A percentile compares a stretch with the other conserved stretches of the same genome.
phyloP scores from a whole-genome alignment of 352 stramenopile species.

The Thalassiosira exigua region DNA sequence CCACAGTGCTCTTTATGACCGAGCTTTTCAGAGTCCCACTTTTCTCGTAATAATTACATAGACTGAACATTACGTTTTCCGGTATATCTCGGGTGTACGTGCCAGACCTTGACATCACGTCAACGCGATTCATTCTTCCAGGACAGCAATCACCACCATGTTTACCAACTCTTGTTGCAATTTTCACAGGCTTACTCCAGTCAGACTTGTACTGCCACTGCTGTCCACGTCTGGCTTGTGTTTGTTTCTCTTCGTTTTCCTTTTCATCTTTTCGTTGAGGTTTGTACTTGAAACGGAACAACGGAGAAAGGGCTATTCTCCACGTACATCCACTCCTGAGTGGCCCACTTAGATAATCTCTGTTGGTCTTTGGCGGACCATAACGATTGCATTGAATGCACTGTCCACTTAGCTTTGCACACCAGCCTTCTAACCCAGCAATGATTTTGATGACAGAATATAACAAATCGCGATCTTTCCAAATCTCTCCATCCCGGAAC shows the following conservation, averaged over 20 bases:
- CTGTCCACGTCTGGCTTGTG: no score
- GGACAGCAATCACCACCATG: no score
- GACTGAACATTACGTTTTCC: neutral
- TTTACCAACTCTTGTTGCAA: no score
- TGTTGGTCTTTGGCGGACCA: conserved; percentile 1
- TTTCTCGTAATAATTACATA: conserved; percentile 18
- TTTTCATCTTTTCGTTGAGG: neutral
- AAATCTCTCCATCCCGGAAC: conserved; percentile 7
- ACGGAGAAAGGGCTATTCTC: neutral
- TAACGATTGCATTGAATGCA: conserved; percentile 9
- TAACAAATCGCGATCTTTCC: conserved; percentile 8
- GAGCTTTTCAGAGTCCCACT: neutral
- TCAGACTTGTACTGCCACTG: no score
- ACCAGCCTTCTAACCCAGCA: conserved; percentile 3
- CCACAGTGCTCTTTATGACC: conserved; percentile 5
- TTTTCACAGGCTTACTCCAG: no score
- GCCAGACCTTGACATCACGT: conserved; percentile 1
- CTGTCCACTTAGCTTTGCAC: neutral
- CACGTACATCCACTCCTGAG: conserved; percentile 6
- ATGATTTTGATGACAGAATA: neutral
- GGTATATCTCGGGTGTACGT: conserved; percentile 6
- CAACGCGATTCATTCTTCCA: no score
- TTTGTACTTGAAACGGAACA: no score
- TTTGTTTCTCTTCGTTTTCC: neutral
- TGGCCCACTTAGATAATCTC: neutral